These are phyloP conservation scores for Sarocladium oryzae DNA, from an alignment of 2,329 filamentous ascomycete species.

Conservation along the genomic window DNA sequence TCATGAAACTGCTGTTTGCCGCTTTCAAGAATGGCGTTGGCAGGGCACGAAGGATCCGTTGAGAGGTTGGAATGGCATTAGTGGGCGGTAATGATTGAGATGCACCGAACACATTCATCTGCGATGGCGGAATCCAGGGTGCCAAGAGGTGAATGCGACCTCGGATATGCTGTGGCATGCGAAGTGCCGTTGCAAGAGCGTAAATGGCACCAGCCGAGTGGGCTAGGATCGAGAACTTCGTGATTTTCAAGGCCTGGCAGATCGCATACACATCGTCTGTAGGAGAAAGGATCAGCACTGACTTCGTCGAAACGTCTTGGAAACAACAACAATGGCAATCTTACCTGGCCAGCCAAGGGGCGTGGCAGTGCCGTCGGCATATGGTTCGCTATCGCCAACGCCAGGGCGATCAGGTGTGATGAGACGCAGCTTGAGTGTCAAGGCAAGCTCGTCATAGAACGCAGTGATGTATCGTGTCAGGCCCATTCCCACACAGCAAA, in stretches of 20 bases:
- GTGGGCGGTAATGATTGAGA: slow-evolving; percentile 71
- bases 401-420: slow-evolving; percentile 94
- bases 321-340: slow-evolving; percentile 25
- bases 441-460: slow-evolving; percentile 92
- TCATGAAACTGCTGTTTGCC: slow-evolving; percentile 94
- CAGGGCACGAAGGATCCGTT: slow-evolving; percentile 82
- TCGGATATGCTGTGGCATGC: slow-evolving; percentile 93
- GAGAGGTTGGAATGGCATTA: slow-evolving; percentile 83
- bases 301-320: neutral
- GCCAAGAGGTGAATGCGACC: slow-evolving; percentile 91
- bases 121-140: slow-evolving; percentile 94
- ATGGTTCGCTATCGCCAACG: slow-evolving; percentile 84
- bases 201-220: slow-evolving; percentile 98
- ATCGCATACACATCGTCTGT: slow-evolving; percentile 80
- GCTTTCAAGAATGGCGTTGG: slow-evolving; percentile 88
- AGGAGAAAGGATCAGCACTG: slow-evolving; percentile 19
- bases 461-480: slow-evolving; percentile 91
- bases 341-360: slow-evolving; percentile 90
- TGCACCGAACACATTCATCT: slow-evolving; percentile 72
- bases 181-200: slow-evolving; percentile 85
- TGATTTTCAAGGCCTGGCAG: slow-evolving; percentile 85
- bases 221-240: slow-evolving; percentile 90
- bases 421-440: slow-evolving; percentile 79
- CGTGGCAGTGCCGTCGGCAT: slow-evolving; percentile 73
- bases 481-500: slow-evolving; percentile 97